Conservation (phyloP, 1,284 basidiomycete species). For the Retiboletus fuscus region DNA sequence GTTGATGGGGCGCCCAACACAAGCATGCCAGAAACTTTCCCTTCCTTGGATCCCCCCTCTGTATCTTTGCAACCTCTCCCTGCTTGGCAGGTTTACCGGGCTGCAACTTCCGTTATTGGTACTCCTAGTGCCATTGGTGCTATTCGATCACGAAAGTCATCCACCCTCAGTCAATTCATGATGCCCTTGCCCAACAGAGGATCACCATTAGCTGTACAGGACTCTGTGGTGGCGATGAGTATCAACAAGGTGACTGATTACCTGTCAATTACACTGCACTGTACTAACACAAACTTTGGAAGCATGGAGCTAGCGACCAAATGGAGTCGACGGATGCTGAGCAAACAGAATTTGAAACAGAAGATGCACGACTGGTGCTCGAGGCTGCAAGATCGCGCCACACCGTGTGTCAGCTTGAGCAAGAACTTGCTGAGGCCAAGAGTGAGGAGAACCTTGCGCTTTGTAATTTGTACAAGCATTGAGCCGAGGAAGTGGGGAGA, state of each 20-base stretch:
- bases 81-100: no score
- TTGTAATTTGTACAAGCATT: neutral
- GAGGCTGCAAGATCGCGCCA: neutral
- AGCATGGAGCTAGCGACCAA: neutral
- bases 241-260: neutral
- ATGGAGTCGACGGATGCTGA: neutral
- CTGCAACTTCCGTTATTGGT: no score
- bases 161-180: neutral
- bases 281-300: slow-evolving; percentile 2
- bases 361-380: slow-evolving; percentile 5
- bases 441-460: neutral
- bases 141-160: neutral
- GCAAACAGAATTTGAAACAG: neutral
- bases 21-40: no score
- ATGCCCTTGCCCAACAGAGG: neutral
- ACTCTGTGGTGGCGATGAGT: neutral
- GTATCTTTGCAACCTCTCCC: no score
- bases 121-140: neutral
- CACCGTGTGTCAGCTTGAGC: neutral
- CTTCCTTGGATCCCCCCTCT: no score
- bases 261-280: neutral
- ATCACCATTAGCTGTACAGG: neutral
- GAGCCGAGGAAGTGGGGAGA: no score
- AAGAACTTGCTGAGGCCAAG: neutral
- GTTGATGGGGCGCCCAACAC: no score